Evolutionary conservation across 805 yeast species (phyloP), one percentile per base, ranked within the genome.

Genomic region (Cyberlindnera maritima): DNA sequence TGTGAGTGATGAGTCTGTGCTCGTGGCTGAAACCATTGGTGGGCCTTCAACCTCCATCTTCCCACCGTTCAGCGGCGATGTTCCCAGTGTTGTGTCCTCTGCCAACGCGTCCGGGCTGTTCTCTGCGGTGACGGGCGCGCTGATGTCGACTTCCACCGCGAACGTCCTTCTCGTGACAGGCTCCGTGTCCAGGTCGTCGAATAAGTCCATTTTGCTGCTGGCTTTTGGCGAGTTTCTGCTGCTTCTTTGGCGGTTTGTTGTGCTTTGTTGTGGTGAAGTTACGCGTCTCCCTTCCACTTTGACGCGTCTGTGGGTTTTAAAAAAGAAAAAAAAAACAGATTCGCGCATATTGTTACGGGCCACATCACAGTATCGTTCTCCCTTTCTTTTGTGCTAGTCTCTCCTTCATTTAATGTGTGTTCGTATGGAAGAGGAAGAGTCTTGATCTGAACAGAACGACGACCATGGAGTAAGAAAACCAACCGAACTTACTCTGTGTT

Each of bases 101-200:
- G 11, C 23, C 23, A 20, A 6, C 14, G 23, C 18, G 25, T 12
- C 15, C 5, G 37, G 37, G 19, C n/a, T n/a, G 23, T 48, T 41
- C 14, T 28, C 31, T 12, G 29, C 26, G 13, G 18, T 12, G 25
- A 11, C 10, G 15, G 32, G 44, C 11, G 39, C 33, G 31, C 43
- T 43, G n/a, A 25, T 39, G 28, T 39, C 34, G 6, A 36, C 44
- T 2, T 39, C 32, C 14, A 53, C 47, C 32, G 47, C 50, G 46
- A 59, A 60, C 0, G 61, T 59, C 39, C 42, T 57, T 8, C 49
- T 39, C 41, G 39, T 53, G 18, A 42, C 49, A 3, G 52, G 48
- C 26, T 33, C 48, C 2, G 49, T 33, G 9, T 60, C 63, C 13
- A 60, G 40, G 3, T 48, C 50, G 17, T 23, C 15, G 21, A 33